Percentiles rank a stretch among this genome's conserved stretches.
These are phyloP conservation scores for Ceriops zippeliana DNA, from an alignment of 345 rosid species.

Conservation along the genomic window DNA sequence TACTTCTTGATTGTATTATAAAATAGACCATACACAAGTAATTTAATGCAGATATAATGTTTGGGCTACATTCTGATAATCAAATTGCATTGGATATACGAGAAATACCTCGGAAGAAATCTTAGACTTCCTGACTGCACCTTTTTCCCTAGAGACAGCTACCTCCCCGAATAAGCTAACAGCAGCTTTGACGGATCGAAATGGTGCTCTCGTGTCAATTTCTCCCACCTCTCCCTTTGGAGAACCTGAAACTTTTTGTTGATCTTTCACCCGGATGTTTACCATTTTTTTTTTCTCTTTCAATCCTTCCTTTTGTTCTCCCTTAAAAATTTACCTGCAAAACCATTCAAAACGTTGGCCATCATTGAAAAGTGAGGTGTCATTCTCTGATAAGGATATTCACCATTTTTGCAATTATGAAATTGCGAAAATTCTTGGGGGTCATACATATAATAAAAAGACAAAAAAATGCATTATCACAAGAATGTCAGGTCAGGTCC, in stretches of 20 bases:
- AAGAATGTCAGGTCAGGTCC: no score
- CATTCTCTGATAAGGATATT: background rate
- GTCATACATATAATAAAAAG: no score
- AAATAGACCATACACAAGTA: no score
- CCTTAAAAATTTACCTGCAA: constrained; percentile 6
- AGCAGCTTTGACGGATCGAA: constrained; percentile 92
- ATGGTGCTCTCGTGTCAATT: constrained; percentile 90
- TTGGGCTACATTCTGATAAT: background rate
- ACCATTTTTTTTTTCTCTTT: constrained; percentile 34
- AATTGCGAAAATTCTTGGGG: no score
- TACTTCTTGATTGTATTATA: no score
- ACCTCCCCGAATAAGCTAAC: constrained; percentile 85
- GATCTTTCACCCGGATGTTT: constrained; percentile 33
- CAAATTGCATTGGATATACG: no score
- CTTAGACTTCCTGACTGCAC: constrained; percentile 22
- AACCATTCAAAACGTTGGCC: background rate
- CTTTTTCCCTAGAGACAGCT: constrained; percentile 31
- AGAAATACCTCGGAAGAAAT: constrained; percentile 40
- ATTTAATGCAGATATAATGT: background rate
- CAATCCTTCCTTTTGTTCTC: no score
- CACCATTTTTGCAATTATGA: no score
- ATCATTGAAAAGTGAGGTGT: background rate
- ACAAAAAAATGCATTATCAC: no score
- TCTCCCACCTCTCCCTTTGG: constrained; percentile 82
- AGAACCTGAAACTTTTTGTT: constrained; percentile 32